Base-by-base conservation (phyloP, 108 stramenopile species). In the Thalassiosira profunda region DNA sequence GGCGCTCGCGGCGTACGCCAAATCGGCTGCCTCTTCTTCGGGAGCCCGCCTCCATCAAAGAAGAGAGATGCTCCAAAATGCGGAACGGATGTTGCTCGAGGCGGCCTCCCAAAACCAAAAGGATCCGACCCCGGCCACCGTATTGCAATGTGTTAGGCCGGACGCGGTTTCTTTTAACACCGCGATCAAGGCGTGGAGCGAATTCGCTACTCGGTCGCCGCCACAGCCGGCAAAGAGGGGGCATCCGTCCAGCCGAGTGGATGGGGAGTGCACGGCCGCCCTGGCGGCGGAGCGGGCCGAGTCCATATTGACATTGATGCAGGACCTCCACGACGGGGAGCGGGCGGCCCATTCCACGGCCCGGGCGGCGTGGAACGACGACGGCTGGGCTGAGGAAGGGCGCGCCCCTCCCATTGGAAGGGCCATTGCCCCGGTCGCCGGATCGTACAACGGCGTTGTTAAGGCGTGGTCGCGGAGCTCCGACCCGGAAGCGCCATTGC, bases 391-490 rank as follows among this genome's bases (percentile, higher is more conserved):
- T 4, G 49, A 52, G 43, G 49, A 34, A 17, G 38, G 12, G 24
- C 14, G 4, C 18, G 38, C 12, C 12, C 24, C 56, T 26, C 63
- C 80, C 2, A 40, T 35, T 7, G 34, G 68, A 58, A 10, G 37
- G 0, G 48, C 38, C 0, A 66, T 86, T 21, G 46, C 64, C 10
- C 88, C 88, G 11, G 62, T 70, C 37, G 71, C 84, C n/a, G 52
- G 80, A 29, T 83, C 75, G 5, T 87, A 74, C 65, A 87, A 86
- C 40, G 76, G 64, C 34, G 63, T 86, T 11, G 48, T 90, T 23
- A 75, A 78, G 36, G 90, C 87, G 23, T 86, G 85, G 85, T 43
- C 69, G 15, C 74, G 75, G 56, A 70, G 69, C 44, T 47, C 62
- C 7, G 67, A 80, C 48, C 36, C 20, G 7, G 54, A 58, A 3